Conservation (phyloP, 106 monocot species). For the Xerophyta viscosa region DNA sequence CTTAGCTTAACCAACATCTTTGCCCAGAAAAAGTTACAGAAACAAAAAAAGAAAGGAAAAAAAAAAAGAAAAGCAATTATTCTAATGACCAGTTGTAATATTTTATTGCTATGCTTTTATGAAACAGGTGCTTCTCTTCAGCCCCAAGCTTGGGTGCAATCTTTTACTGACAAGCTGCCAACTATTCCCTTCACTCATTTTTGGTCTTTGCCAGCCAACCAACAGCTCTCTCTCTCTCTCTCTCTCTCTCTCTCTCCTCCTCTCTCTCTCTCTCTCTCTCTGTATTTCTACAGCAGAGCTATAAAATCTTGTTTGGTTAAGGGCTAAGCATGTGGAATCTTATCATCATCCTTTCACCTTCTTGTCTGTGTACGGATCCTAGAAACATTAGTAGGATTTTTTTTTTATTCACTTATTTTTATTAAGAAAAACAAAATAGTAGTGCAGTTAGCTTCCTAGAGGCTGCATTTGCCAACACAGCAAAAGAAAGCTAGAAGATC, state of each 20-base stretch:
- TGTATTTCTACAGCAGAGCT: too few species aligned
- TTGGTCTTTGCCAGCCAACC: slow-evolving; percentile 15
- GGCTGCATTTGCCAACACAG: not conserved
- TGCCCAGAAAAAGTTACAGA: slow-evolving; percentile 1
- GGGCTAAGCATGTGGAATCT: not conserved
- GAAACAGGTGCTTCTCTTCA: slow-evolving; percentile 31
- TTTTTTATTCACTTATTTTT: too few species aligned
- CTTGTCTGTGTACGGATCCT: not conserved
- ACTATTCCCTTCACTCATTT: slow-evolving; percentile 15
- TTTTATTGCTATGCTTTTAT: slow-evolving; percentile 10
- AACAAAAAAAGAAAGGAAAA: slow-evolving; percentile 10
- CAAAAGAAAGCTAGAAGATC: not conserved
- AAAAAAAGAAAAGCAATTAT: slow-evolving; percentile 11
- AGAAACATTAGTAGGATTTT: too few species aligned
- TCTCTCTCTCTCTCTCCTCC: too few species aligned
- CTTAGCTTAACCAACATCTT: slow-evolving; percentile 3
- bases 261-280: too few species aligned
- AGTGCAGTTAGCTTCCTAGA: not conserved
- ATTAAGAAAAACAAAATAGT: too few species aligned
- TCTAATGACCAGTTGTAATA: not conserved
- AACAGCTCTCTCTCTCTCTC: too few species aligned
- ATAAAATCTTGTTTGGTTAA: not conserved
- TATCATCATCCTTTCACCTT: not conserved
- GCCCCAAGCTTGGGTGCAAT: slow-evolving; percentile 5
- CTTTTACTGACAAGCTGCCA: slow-evolving; percentile 30